Evolutionary conservation across 2,329 filamentous ascomycete species (phyloP).

Genomic region (Aspergillus glaucus): DNA sequence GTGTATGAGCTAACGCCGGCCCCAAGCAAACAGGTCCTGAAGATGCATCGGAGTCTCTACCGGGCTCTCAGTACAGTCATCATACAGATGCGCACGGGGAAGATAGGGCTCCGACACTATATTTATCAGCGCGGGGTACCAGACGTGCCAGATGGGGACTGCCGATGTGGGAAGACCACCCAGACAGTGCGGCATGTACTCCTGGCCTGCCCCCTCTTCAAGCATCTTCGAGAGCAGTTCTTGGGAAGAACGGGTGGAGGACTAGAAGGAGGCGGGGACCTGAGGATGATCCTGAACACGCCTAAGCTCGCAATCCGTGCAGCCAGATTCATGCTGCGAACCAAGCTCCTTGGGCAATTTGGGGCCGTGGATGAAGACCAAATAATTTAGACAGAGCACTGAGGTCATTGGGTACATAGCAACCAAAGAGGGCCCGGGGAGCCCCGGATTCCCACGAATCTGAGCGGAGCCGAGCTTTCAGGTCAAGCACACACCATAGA

Average conservation of each 20-base stretch:
- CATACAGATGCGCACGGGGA: constrained; percentile 7
- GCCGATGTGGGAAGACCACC: constrained; percentile 3
- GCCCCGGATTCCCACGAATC: not conserved
- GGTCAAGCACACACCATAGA: not conserved
- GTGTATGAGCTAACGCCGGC: not conserved
- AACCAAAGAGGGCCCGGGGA: not conserved
- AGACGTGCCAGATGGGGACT: constrained; percentile 4
- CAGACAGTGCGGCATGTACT: constrained; percentile 7
- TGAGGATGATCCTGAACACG: constrained; percentile 5
- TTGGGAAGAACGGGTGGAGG: constrained; percentile 3
- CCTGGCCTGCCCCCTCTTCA: constrained; percentile 2
- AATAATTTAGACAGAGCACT: constrained; percentile 3
- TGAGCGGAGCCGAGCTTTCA: not conserved
- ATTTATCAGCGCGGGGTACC: constrained; percentile 5
- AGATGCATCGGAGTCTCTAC: not conserved
- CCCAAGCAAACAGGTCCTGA: not conserved
- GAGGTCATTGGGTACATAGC: constrained; percentile 1
- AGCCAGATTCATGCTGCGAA: constrained; percentile 8
- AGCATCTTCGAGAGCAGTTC: constrained; percentile 3
- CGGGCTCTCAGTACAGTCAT: not conserved
- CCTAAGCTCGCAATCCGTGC: constrained; percentile 4
- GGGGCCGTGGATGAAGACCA: constrained; percentile 1
- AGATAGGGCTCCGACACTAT: constrained; percentile 7
- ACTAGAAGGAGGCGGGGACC: constrained; percentile 2
- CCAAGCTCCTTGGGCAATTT: constrained; percentile 9